phyloP scores from a whole-genome alignment of 345 rosid species.

The Orychophragmus violaceus region DNA sequence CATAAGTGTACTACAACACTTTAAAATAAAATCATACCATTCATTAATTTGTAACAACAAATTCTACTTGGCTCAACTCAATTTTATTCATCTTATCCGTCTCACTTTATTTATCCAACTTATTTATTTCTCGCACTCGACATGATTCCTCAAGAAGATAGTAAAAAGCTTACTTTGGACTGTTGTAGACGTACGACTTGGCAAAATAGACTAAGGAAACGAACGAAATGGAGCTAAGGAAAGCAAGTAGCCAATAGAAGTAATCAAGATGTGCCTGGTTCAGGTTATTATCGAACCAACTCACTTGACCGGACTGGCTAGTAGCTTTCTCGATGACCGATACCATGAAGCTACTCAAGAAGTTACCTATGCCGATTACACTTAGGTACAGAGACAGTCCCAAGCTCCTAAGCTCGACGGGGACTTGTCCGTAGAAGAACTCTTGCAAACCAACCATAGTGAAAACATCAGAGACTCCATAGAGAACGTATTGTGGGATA shows the following conservation, averaged over 20 bases:
- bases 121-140: not conserved
- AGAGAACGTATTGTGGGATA: conserved; percentile 30
- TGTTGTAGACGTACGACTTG: conserved; percentile 26
- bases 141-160: not conserved
- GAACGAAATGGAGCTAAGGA: conserved; percentile 15
- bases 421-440: not conserved
- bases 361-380: conserved; percentile 32
- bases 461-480: conserved; percentile 29
- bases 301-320: conserved; percentile 12
- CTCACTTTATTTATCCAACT: not conserved
- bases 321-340: conserved; percentile 28
- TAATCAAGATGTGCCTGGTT: conserved; percentile 33
- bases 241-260: conserved; percentile 40
- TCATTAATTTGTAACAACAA: not conserved
- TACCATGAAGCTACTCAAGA: conserved; percentile 34
- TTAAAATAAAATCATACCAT: too few relatives aligned
- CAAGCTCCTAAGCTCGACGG: not conserved
- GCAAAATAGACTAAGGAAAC: conserved; percentile 18
- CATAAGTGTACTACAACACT: too few relatives aligned
- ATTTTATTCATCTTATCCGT: not conserved
- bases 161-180: not conserved
- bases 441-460: not conserved
- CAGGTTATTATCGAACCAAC: conserved; percentile 34
- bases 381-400: not conserved
- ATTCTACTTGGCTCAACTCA: not conserved